Conservation (phyloP, 1,139 yeast genomes). For the Yamadazyma atlantica region DNA sequence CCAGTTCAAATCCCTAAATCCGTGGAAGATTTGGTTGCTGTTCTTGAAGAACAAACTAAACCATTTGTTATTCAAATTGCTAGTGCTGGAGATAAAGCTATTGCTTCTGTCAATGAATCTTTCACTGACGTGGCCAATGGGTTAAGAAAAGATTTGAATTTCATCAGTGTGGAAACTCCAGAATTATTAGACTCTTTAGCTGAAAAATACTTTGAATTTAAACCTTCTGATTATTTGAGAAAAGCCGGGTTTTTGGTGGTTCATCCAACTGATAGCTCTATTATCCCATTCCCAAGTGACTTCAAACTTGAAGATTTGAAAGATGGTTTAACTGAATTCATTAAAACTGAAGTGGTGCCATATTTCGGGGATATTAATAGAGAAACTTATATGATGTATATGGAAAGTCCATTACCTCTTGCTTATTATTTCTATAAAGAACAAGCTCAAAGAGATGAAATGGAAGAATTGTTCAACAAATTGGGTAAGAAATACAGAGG, state of each 20-base stretch:
- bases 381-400: conserved; percentile 72
- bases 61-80: conserved; percentile 57
- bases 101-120: conserved; percentile 41
- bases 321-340: conserved; percentile 51
- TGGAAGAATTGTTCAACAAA: conserved; percentile 51
- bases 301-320: conserved; percentile 17
- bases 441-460: conserved; percentile 63
- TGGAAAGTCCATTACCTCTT: conserved; percentile 71
- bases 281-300: conserved; percentile 24
- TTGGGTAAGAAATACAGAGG: conserved; percentile 80
- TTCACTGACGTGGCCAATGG: conserved; percentile 53
- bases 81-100: conserved; percentile 26
- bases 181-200: conserved; percentile 27
- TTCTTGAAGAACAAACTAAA: conserved; percentile 45
- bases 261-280: conserved; percentile 36
- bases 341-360: conserved; percentile 74
- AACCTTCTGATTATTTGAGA: conserved; percentile 20
- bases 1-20: conserved; percentile 59
- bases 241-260: conserved; percentile 34
- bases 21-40: conserved; percentile 49
- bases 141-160: conserved; percentile 61
- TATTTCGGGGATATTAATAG: conserved; percentile 90
- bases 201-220: conserved; percentile 21
- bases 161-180: conserved; percentile 55
- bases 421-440: conserved; percentile 83